Evolutionary conservation across 208 protist species (phyloP).

Genomic region (Leishmania guyanensis): DNA sequence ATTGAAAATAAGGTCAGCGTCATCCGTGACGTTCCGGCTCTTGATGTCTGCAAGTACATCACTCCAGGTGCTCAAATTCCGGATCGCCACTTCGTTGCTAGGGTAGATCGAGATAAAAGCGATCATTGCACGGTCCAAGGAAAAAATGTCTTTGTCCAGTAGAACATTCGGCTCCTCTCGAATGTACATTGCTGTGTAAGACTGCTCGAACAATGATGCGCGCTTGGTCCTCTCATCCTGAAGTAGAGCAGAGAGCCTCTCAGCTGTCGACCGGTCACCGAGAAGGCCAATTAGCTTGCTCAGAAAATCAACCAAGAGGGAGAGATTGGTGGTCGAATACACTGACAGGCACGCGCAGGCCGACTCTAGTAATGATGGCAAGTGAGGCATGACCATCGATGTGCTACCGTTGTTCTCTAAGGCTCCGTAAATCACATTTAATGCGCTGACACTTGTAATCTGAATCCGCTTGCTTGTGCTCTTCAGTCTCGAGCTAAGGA

Average conservation of each 20-base stretch:
- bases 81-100: conserved; percentile 40
- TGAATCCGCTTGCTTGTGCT: conserved; percentile 85
- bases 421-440: conserved; percentile 49
- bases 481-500: conserved; percentile 56
- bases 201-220: conserved; percentile 61
- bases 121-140: conserved; percentile 69
- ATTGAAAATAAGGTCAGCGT: conserved; percentile 61
- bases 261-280: conserved; percentile 17
- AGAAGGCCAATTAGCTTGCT: conserved; percentile 34
- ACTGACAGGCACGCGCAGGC: conserved; percentile 63
- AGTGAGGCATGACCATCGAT: conserved; percentile 24
- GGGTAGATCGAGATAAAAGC: conserved; percentile 47
- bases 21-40: conserved; percentile 53
- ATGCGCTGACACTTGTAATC: conserved; percentile 59
- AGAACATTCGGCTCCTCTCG: conserved; percentile 55
- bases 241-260: conserved; percentile 40
- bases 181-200: conserved; percentile 66
- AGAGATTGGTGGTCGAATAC: conserved; percentile 78
- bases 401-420: conserved; percentile 43
- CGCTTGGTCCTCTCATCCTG: conserved; percentile 44
- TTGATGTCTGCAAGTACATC: conserved; percentile 62
- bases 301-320: conserved; percentile 65
- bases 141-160: conserved; percentile 87
- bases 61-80: conserved; percentile 58
- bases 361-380: conserved; percentile 37